A percentile compares a stretch with the other conserved stretches of the same genome.
Conservation (phyloP, 1,139 yeast genomes). For the Debaryomyces nepalensis region DNA sequence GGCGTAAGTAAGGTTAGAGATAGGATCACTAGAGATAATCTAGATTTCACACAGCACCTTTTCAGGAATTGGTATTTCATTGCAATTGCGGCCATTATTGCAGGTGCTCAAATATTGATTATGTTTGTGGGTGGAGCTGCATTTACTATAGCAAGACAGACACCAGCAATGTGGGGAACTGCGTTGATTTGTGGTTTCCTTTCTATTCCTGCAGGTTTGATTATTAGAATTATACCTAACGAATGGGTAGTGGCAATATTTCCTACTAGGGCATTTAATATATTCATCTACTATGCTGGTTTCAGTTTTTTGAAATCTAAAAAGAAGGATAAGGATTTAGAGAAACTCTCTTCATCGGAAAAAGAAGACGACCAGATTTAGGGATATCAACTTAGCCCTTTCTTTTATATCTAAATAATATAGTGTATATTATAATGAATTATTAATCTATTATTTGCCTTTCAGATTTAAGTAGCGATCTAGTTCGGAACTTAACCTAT, state of each 20-base stretch:
- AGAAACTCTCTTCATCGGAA: slow-evolving; percentile 17
- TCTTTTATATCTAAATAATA: too few relatives aligned
- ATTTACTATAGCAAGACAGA: slow-evolving; percentile 77
- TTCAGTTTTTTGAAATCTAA: slow-evolving; percentile 48
- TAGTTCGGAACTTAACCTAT: slow-evolving; percentile 15
- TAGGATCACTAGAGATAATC: slow-evolving; percentile 61
- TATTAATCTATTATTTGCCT: neutral
- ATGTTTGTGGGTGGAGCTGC: slow-evolving; percentile 99
- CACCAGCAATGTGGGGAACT: slow-evolving; percentile 87
- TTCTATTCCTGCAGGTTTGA: slow-evolving; percentile 78
- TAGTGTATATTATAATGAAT: slow-evolving; percentile 16
- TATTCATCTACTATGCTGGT: slow-evolving; percentile 50
- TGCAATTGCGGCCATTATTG: slow-evolving; percentile 71
- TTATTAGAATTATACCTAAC: slow-evolving; percentile 85
- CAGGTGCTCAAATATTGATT: slow-evolving; percentile 81
- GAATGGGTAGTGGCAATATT: slow-evolving; percentile 68
- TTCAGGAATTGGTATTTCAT: slow-evolving; percentile 83
- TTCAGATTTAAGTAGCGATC: slow-evolving; percentile 3
- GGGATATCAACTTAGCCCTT: too few relatives aligned
- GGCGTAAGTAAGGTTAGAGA: slow-evolving; percentile 60
- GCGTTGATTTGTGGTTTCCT: slow-evolving; percentile 83
- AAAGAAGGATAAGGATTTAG: slow-evolving; percentile 33
- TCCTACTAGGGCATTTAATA: slow-evolving; percentile 64
- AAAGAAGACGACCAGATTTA: too few relatives aligned
- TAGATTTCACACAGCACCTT: slow-evolving; percentile 82